These are phyloP conservation scores for Bertia moriformis DNA, from an alignment of 2,329 filamentous ascomycete species.

Conservation along the genomic window DNA sequence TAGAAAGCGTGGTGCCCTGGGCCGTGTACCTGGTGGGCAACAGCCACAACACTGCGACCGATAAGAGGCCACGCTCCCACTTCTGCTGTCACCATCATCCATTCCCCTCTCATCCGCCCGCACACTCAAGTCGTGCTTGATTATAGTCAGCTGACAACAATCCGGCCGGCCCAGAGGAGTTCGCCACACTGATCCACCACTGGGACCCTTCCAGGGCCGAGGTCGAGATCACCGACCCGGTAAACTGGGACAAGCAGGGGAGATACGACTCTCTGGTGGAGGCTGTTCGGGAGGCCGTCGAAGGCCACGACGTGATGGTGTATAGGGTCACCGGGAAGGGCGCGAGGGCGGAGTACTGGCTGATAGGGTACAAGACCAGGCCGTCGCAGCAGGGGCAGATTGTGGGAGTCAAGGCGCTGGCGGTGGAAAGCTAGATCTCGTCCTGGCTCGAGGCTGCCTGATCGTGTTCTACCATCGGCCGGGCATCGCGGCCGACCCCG, in stretches of 20 bases:
- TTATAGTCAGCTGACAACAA: conserved; percentile 2
- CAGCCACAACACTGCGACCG: no score
- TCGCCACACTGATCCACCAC: conserved; percentile 53
- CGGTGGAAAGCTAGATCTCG: conserved; percentile 61
- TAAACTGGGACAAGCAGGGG: conserved; percentile 60
- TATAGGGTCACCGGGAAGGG: conserved; percentile 53
- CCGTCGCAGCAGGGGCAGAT: conserved; percentile 41
- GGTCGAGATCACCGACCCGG: conserved; percentile 50
- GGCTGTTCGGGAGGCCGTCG: conserved; percentile 48
- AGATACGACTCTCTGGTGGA: conserved; percentile 57
- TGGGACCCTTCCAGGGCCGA: conserved; percentile 33
- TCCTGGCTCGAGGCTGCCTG: no score
- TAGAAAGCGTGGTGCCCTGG: no score
- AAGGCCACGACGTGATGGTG: conserved; percentile 56
- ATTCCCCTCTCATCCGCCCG: neutral
- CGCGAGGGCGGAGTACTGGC: conserved; percentile 64
- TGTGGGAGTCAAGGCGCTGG: conserved; percentile 65
- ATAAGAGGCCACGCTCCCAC: neutral
- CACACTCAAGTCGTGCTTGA: conserved; percentile 4
- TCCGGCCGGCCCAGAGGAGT: conserved; percentile 32
- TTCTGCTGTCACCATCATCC: neutral
- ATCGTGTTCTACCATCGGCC: no score
- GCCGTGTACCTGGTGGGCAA: no score
- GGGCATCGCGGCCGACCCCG: no score
- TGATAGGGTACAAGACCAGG: conserved; percentile 50